Percentiles rank a stretch among this genome's conserved stretches.
Evolutionary conservation across 2,329 filamentous ascomycete species (phyloP).

Genomic region (Neobulgaria alba): DNA sequence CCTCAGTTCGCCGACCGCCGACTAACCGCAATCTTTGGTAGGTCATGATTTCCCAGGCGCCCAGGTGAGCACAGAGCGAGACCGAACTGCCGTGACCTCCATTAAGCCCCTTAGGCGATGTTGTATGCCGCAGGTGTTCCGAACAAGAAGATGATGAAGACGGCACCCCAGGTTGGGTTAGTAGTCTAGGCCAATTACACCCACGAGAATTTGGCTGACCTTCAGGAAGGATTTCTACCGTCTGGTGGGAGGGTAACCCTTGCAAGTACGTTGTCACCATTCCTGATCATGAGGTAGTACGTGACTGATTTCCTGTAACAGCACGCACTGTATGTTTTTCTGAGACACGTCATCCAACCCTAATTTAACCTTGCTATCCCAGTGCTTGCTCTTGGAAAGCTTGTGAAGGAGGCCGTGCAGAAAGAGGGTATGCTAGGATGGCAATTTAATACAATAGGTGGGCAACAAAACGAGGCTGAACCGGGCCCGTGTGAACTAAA

Average conservation of each 20-base stretch:
- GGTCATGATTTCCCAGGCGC: slow-evolving; percentile 55
- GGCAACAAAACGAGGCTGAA: not conserved
- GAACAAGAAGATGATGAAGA: slow-evolving; percentile 77
- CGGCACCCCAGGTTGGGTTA: slow-evolving; percentile 76
- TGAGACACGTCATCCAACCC: slow-evolving; percentile 1
- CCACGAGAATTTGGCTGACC: not conserved
- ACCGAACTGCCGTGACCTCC: not conserved
- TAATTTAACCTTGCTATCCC: slow-evolving; percentile 24
- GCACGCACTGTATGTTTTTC: slow-evolving; percentile 39
- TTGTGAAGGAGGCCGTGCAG: slow-evolving; percentile 72
- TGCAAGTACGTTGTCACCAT: slow-evolving; percentile 66
- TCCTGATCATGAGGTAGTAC: slow-evolving; percentile 6
- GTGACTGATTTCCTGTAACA: slow-evolving; percentile 21
- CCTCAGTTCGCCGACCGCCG: too few species aligned
- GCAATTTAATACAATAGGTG: slow-evolving; percentile 26
- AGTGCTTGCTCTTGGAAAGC: slow-evolving; percentile 81
- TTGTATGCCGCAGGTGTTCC: slow-evolving; percentile 88
- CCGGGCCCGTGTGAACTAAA: not conserved
- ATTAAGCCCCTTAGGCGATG: slow-evolving; percentile 58
- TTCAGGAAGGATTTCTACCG: slow-evolving; percentile 6
- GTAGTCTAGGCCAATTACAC: not conserved
- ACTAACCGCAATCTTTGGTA: slow-evolving; percentile 2
- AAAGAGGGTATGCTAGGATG: slow-evolving; percentile 80
- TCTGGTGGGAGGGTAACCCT: slow-evolving; percentile 81
- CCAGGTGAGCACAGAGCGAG: slow-evolving; percentile 51